Evolutionary conservation across 1,139 yeast genomes (phyloP), one percentile per base, ranked within the genome.

Genomic region (Blastobotrys aristatus): DNA sequence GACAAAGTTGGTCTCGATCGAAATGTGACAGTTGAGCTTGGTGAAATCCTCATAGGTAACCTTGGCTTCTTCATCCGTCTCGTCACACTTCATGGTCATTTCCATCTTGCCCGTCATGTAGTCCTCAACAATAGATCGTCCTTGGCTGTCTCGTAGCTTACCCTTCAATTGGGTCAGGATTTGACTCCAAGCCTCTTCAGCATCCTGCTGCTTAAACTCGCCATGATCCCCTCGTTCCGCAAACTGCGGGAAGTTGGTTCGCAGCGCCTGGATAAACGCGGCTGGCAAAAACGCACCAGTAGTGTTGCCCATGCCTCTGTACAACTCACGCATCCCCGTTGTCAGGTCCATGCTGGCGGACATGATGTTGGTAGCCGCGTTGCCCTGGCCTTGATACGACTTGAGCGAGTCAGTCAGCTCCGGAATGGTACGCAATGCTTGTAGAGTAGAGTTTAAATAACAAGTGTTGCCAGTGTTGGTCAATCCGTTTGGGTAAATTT

Each of bases 121-220:
- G 54, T 80, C 77, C 46, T 80, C 79, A 31, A 81, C 62, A 47
- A 76, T 69, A 13, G 59, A 37, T 6, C 33, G 33, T 13, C 51
- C 46, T 17, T 50, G 48, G 21, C 44, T 40, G 16, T 46, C 54
- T 27, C 54, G 51, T 30, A 56, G 50, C n/a, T 57, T 54, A 16
- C 18, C 34, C 21, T 78, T 69, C 53, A 88, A 66, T 30, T 76
- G 68, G 40, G 73, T 70, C 54, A 90, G 68, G 49, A 92, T 75
- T 63, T 86, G 94, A 13, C 96, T 83, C 69, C 82, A 89, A 22
- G 94, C 86, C 65, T 92, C 99, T 69, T 92, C 99, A 0, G 98
- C 98, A 72, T 92, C 99, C 67, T 92, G 99, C 69, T 92, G 98
- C 64, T 86, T 89, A 64, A 77, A 85, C 51, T 76, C 73, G 1